Percentiles rank a stretch among this genome's conserved stretches.
These are phyloP conservation scores for Dictyostelium capitatum DNA, from an alignment of 78 protist species.

Conservation along the genomic window DNA sequence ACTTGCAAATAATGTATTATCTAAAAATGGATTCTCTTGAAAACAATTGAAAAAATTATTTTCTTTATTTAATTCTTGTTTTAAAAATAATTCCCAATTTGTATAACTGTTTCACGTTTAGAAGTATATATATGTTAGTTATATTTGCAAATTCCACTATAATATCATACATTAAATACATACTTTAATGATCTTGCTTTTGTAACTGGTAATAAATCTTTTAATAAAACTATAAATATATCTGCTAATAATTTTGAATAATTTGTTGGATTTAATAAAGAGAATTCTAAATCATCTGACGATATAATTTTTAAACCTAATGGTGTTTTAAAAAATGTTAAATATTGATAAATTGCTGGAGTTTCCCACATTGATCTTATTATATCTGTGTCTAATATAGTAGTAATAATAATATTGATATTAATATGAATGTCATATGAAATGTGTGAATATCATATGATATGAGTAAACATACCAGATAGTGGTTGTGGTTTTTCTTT, in stretches of 20 bases:
- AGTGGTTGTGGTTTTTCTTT: too few relatives aligned
- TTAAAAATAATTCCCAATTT: constrained; percentile 41
- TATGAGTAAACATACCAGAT: not conserved
- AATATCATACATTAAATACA: too few relatives aligned
- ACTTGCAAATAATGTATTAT: constrained; percentile 8
- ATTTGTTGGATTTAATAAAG: constrained; percentile 8
- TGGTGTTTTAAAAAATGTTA: constrained; percentile 38
- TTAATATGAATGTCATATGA: not conserved
- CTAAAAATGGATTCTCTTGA: constrained; percentile 22
- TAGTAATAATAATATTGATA: not conserved
- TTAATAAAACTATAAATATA: constrained; percentile 24
- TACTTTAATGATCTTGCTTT: constrained; percentile 33
- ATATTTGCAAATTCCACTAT: too few relatives aligned
- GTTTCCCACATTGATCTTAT: constrained; percentile 71
- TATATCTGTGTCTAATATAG: not conserved
- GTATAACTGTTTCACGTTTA: constrained; percentile 1
- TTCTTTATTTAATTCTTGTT: constrained; percentile 27
- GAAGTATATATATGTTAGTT: too few relatives aligned
- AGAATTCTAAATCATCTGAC: constrained; percentile 44
- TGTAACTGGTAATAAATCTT: constrained; percentile 2
- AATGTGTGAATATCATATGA: not conserved
- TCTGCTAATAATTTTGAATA: not conserved
- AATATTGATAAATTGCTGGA: constrained; percentile 26
- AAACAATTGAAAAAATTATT: constrained; percentile 13
- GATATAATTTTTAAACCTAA: constrained; percentile 5